Evolutionary conservation across 139 green algal species (phyloP).

Genomic region (Chlorella sp.): DNA sequence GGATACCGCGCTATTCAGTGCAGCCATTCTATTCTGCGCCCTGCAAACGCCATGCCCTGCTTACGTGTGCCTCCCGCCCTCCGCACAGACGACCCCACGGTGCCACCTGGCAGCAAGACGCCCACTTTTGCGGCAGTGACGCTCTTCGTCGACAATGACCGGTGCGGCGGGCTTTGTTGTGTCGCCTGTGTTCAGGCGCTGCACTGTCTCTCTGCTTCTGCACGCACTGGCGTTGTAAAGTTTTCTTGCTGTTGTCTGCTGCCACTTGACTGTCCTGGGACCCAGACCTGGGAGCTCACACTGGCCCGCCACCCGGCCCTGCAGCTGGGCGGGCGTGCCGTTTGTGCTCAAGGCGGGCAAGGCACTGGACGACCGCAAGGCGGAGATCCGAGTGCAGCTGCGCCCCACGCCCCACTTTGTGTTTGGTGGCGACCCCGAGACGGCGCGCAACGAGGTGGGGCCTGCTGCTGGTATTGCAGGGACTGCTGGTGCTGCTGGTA

Average conservation of each 20-base stretch:
- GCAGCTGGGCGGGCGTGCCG: slow-evolving; percentile 84
- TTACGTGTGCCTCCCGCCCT: background rate
- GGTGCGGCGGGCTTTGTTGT: slow-evolving; percentile 29
- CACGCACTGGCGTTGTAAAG: background rate
- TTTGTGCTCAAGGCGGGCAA: slow-evolving; percentile 97
- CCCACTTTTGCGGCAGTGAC: slow-evolving; percentile 91
- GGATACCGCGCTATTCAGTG: too few relatives aligned
- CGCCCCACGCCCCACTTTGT: slow-evolving; percentile 47
- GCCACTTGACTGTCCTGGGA: background rate
- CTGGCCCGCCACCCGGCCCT: background rate
- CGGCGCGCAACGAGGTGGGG: slow-evolving; percentile 87
- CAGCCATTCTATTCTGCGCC: too few relatives aligned
- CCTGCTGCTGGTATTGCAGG: background rate
- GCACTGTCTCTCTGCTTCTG: background rate
- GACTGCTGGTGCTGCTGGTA: background rate
- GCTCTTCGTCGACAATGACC: slow-evolving; percentile 92
- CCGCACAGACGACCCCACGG: slow-evolving; percentile 80
- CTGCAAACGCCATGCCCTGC: too few relatives aligned
- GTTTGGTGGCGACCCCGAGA: slow-evolving; percentile 41
- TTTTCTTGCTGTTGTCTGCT: background rate
- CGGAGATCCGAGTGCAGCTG: slow-evolving; percentile 71
- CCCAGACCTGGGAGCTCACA: background rate
- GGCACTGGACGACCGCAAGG: slow-evolving; percentile 79
- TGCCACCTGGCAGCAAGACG: slow-evolving; percentile 77
- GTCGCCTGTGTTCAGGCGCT: background rate